A percentile compares a stretch with the other conserved stretches of the same genome.
These are phyloP conservation scores for Pseudognaphalium luteoalbum DNA, from an alignment of 129 eudicot species.

Conservation along the genomic window DNA sequence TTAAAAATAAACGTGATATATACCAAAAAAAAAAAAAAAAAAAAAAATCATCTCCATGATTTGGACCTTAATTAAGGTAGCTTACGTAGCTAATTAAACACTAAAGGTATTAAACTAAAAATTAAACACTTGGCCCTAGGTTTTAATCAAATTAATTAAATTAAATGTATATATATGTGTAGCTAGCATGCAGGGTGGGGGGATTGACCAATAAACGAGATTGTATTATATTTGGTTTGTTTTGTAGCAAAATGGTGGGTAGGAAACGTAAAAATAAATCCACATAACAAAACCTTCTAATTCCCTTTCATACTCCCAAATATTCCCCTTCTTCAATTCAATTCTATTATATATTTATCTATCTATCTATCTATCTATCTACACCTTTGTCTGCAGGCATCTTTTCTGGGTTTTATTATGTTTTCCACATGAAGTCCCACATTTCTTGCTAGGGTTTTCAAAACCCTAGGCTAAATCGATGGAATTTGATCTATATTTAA, in stretches of 20 bases:
- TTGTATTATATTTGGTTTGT: slow-evolving; percentile 22
- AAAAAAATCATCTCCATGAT: no score
- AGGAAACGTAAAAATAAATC: slow-evolving; percentile 36
- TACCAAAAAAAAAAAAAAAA: no score
- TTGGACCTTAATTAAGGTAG: no score
- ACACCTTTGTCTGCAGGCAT: slow-evolving; percentile 90
- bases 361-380: slow-evolving; percentile 84
- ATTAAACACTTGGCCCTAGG: background rate
- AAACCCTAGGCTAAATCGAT: slow-evolving; percentile 85
- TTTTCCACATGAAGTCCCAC: slow-evolving; percentile 59
- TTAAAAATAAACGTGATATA: no score
- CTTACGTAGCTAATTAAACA: no score
- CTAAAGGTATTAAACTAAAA: background rate
- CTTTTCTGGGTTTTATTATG: slow-evolving; percentile 83
- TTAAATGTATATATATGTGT: no score
- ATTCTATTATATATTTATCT: no score
- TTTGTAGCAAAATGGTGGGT: slow-evolving; percentile 29
- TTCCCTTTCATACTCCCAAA: slow-evolving; percentile 88
- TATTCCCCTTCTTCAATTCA: slow-evolving; percentile 55
- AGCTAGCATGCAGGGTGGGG: background rate
- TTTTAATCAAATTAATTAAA: background rate
- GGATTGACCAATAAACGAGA: slow-evolving; percentile 34
- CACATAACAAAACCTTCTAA: slow-evolving; percentile 79
- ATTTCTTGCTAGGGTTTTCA: slow-evolving; percentile 47
- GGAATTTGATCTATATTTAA: slow-evolving; percentile 31